Conservation (phyloP, 768 basidiomycete genomes). For the Agrocybe chaxingu region DNA sequence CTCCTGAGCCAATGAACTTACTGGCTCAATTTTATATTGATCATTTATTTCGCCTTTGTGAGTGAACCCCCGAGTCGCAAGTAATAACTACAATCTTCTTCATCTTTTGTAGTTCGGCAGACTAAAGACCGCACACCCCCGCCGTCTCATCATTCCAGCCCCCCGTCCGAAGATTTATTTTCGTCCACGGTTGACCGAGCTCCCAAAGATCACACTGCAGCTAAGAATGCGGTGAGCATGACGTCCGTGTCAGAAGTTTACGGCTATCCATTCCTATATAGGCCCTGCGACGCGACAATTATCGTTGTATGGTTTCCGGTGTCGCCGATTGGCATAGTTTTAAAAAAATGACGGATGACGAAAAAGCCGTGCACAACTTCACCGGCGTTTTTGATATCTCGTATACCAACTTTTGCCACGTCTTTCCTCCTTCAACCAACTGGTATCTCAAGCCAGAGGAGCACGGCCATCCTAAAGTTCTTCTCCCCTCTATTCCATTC, state of each 20-base stretch:
- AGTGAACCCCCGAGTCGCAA: neutral
- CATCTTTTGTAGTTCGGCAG: constrained; percentile 1
- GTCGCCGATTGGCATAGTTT: neutral
- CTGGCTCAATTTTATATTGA: constrained; percentile 3
- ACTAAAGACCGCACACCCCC: constrained; percentile 5
- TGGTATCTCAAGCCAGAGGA: neutral
- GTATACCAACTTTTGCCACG: constrained; percentile 4
- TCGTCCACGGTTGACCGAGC: neutral
- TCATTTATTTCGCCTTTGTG: neutral
- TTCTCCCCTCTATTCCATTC: neutral
- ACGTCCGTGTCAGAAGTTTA: neutral
- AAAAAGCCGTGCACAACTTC: neutral
- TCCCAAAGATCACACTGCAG: constrained; percentile 1
- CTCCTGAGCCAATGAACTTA: neutral
- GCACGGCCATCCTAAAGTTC: neutral
- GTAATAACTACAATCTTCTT: neutral
- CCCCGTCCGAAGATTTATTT: constrained; percentile 3
- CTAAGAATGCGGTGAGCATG: constrained; percentile 8
- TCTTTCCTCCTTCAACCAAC: constrained; percentile 11
- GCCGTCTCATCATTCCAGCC: constrained; percentile 3
- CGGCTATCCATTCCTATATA: neutral
- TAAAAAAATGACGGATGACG: neutral
- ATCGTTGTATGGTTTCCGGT: constrained; percentile 4
- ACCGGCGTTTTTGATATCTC: neutral
- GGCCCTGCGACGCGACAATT: constrained; percentile 10